Base-by-base conservation (phyloP, 495 filamentous ascomycete genomes). In the Hypoxylon perforatum region DNA sequence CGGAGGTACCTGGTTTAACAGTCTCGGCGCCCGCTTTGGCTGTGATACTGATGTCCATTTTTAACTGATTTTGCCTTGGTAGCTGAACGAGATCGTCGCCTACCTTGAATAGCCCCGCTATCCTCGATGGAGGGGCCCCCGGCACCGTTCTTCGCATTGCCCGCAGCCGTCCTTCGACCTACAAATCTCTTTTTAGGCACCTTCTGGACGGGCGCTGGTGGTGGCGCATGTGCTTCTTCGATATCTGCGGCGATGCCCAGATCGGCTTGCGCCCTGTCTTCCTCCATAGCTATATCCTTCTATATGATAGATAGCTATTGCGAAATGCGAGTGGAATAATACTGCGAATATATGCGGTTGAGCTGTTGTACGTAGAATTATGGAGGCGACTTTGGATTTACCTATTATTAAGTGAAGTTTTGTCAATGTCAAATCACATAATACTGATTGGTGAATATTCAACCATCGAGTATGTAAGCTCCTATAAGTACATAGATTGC, bases 1-100 rank as follows among this genome's bases (percentile, higher is more conserved):
- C 1, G 87, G 78, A 1, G 95, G 94, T 10, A 99, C 91, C 76
- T 94, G 91, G 76, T 97, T 97, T 21, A 98, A 81, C 41, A 92
- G 85, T 58, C 95, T 81, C 1, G 90, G 87, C 1, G 87, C 82
- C 48, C 92, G 82, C 61, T 91, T 81, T 23, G 92, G 86, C 57
- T 87, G 85, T 69, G 81, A 77, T 59, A 77, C 81, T 80, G 58
- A n/a, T 2, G 3, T 11, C 46, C 38, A 41, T 49, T 0, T 51
- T 66, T 25, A 70, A 55, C 25, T 2, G 22, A 47, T 59, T 75
- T 36, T 52, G 61, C 51, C 45, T 49, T 15, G 19, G 15, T 19
- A 28, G 11, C 39, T 6, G 22, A 15, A n/a, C 8, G 15, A 14
- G 39, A 11, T 39, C 14, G 41, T 33, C 33, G 41, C 61, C 42